These are phyloP conservation scores for Effrenium voratum DNA, from an alignment of 73 alveolate genomes.

Conservation along the genomic window DNA sequence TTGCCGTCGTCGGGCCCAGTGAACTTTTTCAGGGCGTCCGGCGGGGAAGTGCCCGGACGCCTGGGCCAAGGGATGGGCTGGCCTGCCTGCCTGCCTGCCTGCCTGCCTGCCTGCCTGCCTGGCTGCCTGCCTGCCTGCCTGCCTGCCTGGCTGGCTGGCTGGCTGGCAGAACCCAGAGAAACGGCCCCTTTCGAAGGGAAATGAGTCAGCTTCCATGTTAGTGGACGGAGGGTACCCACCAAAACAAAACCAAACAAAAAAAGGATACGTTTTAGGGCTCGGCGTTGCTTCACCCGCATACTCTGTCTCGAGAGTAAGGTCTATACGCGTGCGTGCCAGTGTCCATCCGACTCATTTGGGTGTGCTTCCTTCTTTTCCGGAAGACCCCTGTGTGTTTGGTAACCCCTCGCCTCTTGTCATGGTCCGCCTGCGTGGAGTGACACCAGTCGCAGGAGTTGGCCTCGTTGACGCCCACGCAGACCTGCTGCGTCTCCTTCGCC, in stretches of 20 bases:
- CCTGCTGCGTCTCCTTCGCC: background rate
- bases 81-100: too few relatives aligned
- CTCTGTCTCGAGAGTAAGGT: too few relatives aligned
- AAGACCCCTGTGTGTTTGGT: too few relatives aligned
- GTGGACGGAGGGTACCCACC: background rate
- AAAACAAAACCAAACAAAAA: background rate
- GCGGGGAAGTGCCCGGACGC: constrained; percentile 67
- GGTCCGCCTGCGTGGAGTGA: constrained; percentile 91
- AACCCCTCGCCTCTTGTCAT: constrained; percentile 16
- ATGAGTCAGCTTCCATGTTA: background rate
- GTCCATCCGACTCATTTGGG: too few relatives aligned
- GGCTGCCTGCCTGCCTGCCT: too few relatives aligned
- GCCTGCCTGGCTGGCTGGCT: too few relatives aligned
- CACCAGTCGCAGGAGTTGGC: constrained; percentile 94
- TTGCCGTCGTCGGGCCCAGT: constrained; percentile 90
- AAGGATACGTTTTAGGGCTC: background rate
- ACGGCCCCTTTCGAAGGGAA: too few relatives aligned
- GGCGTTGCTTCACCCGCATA: background rate
- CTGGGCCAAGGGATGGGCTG: too few relatives aligned
- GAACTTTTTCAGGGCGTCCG: constrained; percentile 54
- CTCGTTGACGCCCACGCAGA: constrained; percentile 63
- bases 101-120: too few relatives aligned
- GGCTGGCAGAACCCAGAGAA: too few relatives aligned
- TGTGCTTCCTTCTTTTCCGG: too few relatives aligned
- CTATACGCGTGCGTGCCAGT: too few relatives aligned